Conservation (phyloP, 1,139 yeast genomes). For the Nadsonia commutata region DNA sequence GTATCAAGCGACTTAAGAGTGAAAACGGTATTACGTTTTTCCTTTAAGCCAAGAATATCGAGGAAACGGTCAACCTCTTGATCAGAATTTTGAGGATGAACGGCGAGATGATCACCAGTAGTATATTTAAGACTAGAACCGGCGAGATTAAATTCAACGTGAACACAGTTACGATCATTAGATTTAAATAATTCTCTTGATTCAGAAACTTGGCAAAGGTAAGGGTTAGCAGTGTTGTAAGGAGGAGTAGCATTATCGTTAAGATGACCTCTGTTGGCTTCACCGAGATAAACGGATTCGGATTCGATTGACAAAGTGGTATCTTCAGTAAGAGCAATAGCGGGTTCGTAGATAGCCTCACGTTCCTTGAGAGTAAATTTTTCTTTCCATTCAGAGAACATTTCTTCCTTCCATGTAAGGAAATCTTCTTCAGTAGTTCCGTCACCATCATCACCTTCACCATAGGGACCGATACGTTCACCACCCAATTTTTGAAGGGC, state of each 20-base stretch:
- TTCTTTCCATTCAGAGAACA: constrained; percentile 52
- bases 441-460: constrained; percentile 89
- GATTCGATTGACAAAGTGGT: constrained; percentile 22
- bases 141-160: constrained; percentile 74
- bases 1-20: constrained; percentile 60
- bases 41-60: constrained; percentile 44
- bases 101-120: constrained; percentile 92
- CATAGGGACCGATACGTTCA: constrained; percentile 51
- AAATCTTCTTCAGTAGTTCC: constrained; percentile 95
- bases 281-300: constrained; percentile 60
- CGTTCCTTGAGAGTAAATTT: constrained; percentile 57
- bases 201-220: constrained; percentile 48
- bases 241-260: constrained; percentile 50
- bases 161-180: constrained; percentile 65
- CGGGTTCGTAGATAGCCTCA: constrained; percentile 65
- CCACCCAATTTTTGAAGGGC: constrained; percentile 53
- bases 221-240: constrained; percentile 73
- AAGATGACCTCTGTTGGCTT: constrained; percentile 58
- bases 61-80: constrained; percentile 57
- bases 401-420: constrained; percentile 76
- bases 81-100: constrained; percentile 84
- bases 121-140: constrained; percentile 65
- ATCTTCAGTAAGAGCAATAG: constrained; percentile 34
- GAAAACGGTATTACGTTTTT: constrained; percentile 42
- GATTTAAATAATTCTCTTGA: constrained; percentile 61